Conservation (phyloP, 805 yeast species). For the Hanseniaspora guilliermondii region DNA sequence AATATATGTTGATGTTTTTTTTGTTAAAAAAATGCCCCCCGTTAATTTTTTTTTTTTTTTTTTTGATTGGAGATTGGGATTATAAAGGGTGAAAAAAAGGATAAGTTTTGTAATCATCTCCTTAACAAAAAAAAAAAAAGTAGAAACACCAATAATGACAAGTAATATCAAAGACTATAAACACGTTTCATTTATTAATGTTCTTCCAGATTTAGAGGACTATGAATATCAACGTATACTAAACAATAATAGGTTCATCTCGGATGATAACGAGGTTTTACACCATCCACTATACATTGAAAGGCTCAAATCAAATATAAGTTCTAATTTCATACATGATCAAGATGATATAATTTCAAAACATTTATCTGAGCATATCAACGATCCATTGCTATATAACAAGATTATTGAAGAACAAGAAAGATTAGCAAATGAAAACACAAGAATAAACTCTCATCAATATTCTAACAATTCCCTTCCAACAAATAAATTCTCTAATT, state of each 20-base stretch:
- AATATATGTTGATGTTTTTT: no score
- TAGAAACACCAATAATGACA: background rate
- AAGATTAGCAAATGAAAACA: background rate
- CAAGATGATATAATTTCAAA: background rate
- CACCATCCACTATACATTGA: background rate
- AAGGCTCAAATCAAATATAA: background rate
- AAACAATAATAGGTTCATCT: background rate
- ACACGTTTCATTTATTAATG: constrained; percentile 10
- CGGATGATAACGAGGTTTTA: background rate
- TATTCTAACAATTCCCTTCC: background rate
- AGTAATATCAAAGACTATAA: background rate
- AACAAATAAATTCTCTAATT: constrained; percentile 21
- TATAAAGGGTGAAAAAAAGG: no score
- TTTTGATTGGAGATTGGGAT: no score
- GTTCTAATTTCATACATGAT: no score
- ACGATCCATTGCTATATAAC: background rate
- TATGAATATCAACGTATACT: constrained; percentile 5
- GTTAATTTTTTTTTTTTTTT: no score
- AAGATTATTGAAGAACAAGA: constrained; percentile 6
- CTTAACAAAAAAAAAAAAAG: no score
- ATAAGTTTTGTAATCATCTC: no score
- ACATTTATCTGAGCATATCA: background rate
- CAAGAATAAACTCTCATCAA: background rate
- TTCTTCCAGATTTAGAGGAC: constrained; percentile 10
- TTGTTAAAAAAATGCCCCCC: no score